Evolutionary conservation across 495 filamentous ascomycete species (phyloP), one percentile per base, ranked within the genome.

Genomic region (Tetracladium setigerum): DNA sequence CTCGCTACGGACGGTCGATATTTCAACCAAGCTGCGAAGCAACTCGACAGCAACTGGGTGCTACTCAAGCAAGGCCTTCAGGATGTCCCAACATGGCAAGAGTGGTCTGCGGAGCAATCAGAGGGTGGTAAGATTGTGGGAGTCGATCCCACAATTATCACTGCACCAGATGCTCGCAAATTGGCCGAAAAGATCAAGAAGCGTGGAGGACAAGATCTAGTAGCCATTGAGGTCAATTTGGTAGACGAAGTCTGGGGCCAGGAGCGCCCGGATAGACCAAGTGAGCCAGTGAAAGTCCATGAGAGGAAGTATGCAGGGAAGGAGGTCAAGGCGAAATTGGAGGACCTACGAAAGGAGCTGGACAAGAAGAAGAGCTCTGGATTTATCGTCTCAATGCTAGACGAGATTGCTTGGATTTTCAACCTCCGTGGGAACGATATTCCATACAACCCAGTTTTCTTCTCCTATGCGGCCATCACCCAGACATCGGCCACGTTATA

Each of bases 361-460:
- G 86, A 89, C 50, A 92, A 87, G 70, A 95, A 87, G 69, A 95
- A 95, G 62, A 82, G 81, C 17, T 76, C 82, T 18, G 91, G 87
- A 4, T 87, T 97, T 47, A 76, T 99, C 51, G 76, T 99, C 35
- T 95, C 87, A 13, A 90, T 95, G 86, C 77, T 99, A 24, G 94
- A 99, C 58, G 94, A 99, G 60, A 84, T 97, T 58, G 94, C 94
- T 27, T 99, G 94, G 94, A 71, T 99, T 33, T 97, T 91, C 65
- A 99, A 99, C 67, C 67, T 99, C 36, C 81, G 94, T 62, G 94
- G 94, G 61, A 95, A 73, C 65, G 94, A 99, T 62, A 99, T 99
- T 57, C 86, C 88, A 2, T 99, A 95, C 69, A 99, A 99, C 59
- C 94, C 94, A 0, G 94, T 99, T 30, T 99, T 97, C 72, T 96